Conservation (phyloP, 345 rosid species). For the Heritiera fomes region DNA sequence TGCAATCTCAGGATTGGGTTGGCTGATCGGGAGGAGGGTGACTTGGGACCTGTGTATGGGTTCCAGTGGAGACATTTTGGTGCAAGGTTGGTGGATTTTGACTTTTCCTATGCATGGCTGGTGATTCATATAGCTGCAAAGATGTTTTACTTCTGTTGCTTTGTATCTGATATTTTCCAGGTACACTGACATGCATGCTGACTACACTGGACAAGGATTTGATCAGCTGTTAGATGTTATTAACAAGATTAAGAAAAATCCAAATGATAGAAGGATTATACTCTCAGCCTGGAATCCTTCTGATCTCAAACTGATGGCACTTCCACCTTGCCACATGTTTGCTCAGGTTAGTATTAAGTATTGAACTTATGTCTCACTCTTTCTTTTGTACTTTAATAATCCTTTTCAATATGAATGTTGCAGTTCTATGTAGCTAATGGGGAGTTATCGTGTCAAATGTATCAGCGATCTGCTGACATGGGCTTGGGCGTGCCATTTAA, state of each 20-base stretch:
- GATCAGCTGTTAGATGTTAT: constrained; percentile 92
- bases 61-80: constrained; percentile 99
- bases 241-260: constrained; percentile 86
- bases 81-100: constrained; percentile 60
- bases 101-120: constrained; percentile 15
- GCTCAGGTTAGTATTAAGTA: constrained; percentile 58
- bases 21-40: constrained; percentile 86
- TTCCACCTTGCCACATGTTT: constrained; percentile 99
- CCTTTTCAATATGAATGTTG: constrained; percentile 12
- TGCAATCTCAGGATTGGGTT: constrained; percentile 65
- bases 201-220: constrained; percentile 91
- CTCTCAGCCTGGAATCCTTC: constrained; percentile 99
- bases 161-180: constrained; percentile 37
- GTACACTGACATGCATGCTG: constrained; percentile 94
- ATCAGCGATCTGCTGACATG: constrained; percentile 98
- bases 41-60: constrained; percentile 94
- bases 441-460: constrained; percentile 96
- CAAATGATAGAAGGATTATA: constrained; percentile 83
- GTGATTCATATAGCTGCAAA: neutral
- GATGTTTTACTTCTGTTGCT: constrained; percentile 7
- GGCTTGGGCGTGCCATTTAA: constrained; percentile 98
- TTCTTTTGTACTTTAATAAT: constrained; percentile 1
- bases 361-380: neutral
- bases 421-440: constrained; percentile 90
- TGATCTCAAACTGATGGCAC: constrained; percentile 91